Evolutionary conservation across 1,284 basidiomycete species (phyloP), one percentile per base, ranked within the genome.

Genomic region (Papiliotrema terrestris): DNA sequence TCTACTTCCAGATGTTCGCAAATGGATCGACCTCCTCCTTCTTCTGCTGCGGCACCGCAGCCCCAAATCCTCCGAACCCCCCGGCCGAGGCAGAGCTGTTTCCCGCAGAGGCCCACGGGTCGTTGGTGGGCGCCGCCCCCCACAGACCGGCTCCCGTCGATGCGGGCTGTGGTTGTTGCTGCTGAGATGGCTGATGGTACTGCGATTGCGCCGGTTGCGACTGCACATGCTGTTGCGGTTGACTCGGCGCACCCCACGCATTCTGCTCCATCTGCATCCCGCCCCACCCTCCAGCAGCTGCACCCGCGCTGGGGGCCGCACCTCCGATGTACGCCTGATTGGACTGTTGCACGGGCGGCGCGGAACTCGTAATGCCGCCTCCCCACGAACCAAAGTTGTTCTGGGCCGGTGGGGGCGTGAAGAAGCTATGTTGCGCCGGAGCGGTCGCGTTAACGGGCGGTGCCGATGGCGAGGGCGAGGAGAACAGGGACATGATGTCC

Each of bases 401-500:
- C 15, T 59, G 59, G 8, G 51, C 51, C 19, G 54, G 62, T 17
- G 57, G 51, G 22, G 59, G 20, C 22, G 58, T 37, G 50, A 55
- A 58, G 55, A 68, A 69, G 55, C 65, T 67, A 11, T 32, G 29
- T 32, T 32, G 29, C 13, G 56, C 49, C 17, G 59, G 23, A 6
- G 62, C 46, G 8, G 72, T 44, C 4, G 62, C 39, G 29, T 32
- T 32, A n/a, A n/a, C n/a, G n/a, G n/a, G n/a, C n/a, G n/a, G n/a
- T n/a, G n/a, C n/a, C 6, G 62, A 19, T 19, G 67, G 50, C 1
- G 71, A 58, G 17, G 71, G 50, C 19, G 69, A 52, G 8, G 71
- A 66, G 63, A 77, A 78, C 22, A 78, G 66, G 11, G 71, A 74
- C 72, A 78, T 74, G 62, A 78, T 78, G 59, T 77, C 75, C n/a